These are phyloP conservation scores for Tetrahymena thermophila DNA, from an alignment of 73 alveolate species.

Conservation along the genomic window DNA sequence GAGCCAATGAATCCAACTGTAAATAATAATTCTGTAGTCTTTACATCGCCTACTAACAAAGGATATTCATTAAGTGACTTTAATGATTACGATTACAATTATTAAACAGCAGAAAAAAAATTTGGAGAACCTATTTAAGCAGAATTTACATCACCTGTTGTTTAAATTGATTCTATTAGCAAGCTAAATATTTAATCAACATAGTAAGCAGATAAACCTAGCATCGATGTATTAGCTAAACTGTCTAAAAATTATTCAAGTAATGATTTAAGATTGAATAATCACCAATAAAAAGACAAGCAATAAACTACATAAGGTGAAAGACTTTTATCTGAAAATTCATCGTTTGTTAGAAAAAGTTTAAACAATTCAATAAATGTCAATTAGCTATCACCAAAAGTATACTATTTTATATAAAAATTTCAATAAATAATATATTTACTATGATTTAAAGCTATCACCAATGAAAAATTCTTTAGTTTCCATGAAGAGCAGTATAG, in stretches of 20 bases:
- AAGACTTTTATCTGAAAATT: background rate
- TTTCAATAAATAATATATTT: background rate
- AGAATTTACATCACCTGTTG: background rate
- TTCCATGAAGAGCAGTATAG: background rate
- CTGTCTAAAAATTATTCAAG: background rate
- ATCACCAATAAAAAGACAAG: background rate
- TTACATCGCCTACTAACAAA: background rate
- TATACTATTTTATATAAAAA: background rate
- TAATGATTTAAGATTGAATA: background rate
- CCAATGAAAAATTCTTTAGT: background rate
- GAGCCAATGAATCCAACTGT: background rate
- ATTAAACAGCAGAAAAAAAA: background rate
- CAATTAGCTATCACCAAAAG: background rate
- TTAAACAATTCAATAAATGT: background rate
- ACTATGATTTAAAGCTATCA: background rate
- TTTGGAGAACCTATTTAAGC: background rate
- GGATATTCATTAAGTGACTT: background rate
- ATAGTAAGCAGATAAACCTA: background rate
- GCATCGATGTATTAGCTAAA: background rate
- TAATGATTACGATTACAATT: background rate
- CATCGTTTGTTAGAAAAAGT: background rate
- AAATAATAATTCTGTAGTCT: background rate
- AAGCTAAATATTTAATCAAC: background rate
- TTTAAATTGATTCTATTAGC: background rate
- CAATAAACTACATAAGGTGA: background rate